Percentiles rank a stretch among this genome's conserved stretches.
These are phyloP conservation scores for Nigrospora osmanthi DNA, from an alignment of 2,329 filamentous ascomycete species.

Conservation along the genomic window DNA sequence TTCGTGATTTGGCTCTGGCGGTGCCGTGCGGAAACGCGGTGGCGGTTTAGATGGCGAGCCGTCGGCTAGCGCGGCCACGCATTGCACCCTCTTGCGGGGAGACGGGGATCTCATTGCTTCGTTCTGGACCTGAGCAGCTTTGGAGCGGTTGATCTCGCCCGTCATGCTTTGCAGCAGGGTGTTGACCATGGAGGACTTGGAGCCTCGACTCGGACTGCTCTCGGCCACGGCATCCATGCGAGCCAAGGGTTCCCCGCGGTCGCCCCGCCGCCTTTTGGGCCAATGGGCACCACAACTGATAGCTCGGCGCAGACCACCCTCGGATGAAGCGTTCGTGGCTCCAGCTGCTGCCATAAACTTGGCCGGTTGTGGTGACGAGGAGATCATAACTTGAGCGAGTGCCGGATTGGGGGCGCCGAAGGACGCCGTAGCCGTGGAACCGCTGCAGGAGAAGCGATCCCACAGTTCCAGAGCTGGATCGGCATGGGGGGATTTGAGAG, in stretches of 20 bases:
- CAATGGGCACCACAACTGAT: conserved; percentile 64
- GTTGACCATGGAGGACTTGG: conserved; percentile 50
- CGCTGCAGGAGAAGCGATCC: conserved; percentile 61
- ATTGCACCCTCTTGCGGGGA: conserved; percentile 27
- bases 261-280: conserved; percentile 61
- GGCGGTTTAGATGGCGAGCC: conserved; percentile 12
- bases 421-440: conserved; percentile 30
- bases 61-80: conserved; percentile 4
- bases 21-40: conserved; percentile 4
- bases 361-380: conserved; percentile 59
- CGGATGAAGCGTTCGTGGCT: conserved; percentile 21
- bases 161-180: conserved; percentile 61
- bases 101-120: conserved; percentile 32
- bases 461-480: conserved; percentile 70
- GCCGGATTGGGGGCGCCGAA: conserved; percentile 45
- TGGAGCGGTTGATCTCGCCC: conserved; percentile 39
- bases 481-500: conserved; percentile 58
- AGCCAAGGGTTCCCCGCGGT: conserved; percentile 33
- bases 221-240: conserved; percentile 22
- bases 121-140: conserved; percentile 20
- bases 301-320: conserved; percentile 50
- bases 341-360: conserved; percentile 28
- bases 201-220: conserved; percentile 35
- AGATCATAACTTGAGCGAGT: conserved; percentile 59
- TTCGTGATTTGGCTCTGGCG: background rate